Conservation (phyloP, 2,329 filamentous ascomycete species). For the Didymella pomorum region DNA sequence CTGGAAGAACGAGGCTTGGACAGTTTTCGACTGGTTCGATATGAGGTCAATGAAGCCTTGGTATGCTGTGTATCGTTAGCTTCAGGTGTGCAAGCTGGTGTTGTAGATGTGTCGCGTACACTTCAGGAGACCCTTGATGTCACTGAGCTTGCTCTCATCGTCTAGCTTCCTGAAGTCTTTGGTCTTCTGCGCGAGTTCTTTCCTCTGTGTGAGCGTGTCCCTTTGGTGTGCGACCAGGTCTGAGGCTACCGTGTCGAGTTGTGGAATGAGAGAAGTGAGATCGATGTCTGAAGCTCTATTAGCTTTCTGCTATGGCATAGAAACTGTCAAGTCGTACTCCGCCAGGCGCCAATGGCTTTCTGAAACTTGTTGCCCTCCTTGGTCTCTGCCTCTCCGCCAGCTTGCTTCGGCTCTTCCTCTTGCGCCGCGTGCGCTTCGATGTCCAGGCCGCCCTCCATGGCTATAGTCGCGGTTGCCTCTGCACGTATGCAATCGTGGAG, state of each 20-base stretch:
- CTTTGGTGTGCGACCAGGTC: constrained; percentile 93
- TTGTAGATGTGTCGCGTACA: constrained; percentile 57
- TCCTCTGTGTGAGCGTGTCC: constrained; percentile 93
- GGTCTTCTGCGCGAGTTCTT: constrained; percentile 98
- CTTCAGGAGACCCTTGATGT: constrained; percentile 90
- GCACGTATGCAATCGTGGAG: neutral
- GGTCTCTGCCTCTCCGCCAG: constrained; percentile 19
- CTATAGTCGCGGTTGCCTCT: constrained; percentile 5
- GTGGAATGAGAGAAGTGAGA: constrained; percentile 81
- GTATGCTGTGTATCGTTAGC: constrained; percentile 70
- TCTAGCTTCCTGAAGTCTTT: constrained; percentile 97
- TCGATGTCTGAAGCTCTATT: constrained; percentile 73
- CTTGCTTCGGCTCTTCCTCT: constrained; percentile 20
- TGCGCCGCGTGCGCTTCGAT: constrained; percentile 37
- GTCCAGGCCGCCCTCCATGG: constrained; percentile 49
- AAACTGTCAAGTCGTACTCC: constrained; percentile 69
- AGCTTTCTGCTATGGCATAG: constrained; percentile 10
- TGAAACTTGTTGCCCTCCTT: constrained; percentile 89
- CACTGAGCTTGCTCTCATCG: constrained; percentile 82
- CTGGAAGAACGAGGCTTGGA: constrained; percentile 91
- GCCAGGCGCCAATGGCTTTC: constrained; percentile 93
- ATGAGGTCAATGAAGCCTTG: constrained; percentile 97
- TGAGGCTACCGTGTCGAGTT: constrained; percentile 90
- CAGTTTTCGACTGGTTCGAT: constrained; percentile 93
- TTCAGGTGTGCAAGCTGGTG: constrained; percentile 21